Evolutionary conservation across 768 basidiomycete genomes (phyloP).

Genomic region (Amanita pallidorosea): DNA sequence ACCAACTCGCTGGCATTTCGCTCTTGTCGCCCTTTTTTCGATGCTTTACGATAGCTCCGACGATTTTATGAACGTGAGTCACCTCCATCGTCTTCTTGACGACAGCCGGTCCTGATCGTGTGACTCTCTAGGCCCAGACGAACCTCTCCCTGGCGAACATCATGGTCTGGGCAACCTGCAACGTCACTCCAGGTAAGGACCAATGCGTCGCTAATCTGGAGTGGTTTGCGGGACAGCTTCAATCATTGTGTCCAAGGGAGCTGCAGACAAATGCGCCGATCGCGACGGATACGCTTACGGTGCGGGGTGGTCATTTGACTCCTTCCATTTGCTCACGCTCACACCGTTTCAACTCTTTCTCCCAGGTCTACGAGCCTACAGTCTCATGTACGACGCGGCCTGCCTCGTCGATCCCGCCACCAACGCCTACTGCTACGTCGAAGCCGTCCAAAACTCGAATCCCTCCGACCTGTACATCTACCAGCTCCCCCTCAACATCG

Average conservation of each 20-base stretch:
- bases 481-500: conserved; percentile 48
- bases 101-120: background rate
- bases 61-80: conserved; percentile 43
- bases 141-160: conserved; percentile 54
- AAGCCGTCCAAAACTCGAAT: conserved; percentile 44
- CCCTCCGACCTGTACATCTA: conserved; percentile 70
- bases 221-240: conserved; percentile 43
- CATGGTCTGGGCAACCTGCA: conserved; percentile 74
- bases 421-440: conserved; percentile 64
- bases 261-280: conserved; percentile 38
- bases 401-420: conserved; percentile 49
- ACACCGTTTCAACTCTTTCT: background rate
- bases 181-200: conserved; percentile 34
- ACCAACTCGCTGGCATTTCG: conserved; percentile 48
- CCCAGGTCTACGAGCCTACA: conserved; percentile 52
- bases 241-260: conserved; percentile 45
- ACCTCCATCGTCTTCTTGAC: background rate
- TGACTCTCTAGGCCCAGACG: conserved; percentile 40
- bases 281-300: conserved; percentile 42
- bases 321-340: background rate
- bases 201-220: conserved; percentile 62
- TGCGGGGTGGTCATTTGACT: conserved; percentile 22
- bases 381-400: conserved; percentile 46
- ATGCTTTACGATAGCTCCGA: conserved; percentile 46
- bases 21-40: conserved; percentile 70